Base-by-base conservation (phyloP, 768 basidiomycete genomes). In the Leccinum boreale region DNA sequence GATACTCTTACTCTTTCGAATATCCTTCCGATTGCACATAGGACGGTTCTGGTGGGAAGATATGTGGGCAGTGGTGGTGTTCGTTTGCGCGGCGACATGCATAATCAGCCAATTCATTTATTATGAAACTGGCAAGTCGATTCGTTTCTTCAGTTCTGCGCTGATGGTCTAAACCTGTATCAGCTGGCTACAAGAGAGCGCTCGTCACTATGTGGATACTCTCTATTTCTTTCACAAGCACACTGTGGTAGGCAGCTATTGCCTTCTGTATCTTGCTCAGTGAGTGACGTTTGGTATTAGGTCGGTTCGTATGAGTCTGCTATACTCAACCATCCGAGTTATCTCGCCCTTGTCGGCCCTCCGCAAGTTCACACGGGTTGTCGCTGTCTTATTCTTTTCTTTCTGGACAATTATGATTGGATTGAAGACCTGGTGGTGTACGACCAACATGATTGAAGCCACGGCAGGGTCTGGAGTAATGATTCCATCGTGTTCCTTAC, bases 41-140 rank as follows among this genome's bases (percentile, higher is more conserved):
- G 57, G 46, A 47, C 26, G 61, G n/a, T 60, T 66, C 35, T 67
- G 66, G 65, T 67, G 67, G 67, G 67, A 69, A 54, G 66, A 67
- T 44, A 8, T 44, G 3, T 69, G 67, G 65, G 65, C 67, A 26
- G 58, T 14, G 24, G 47, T 48, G 15, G 47, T 23, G 8, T 24
- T 48, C 26, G 47, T 48, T 24, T 48, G 21, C 24, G 47, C 23
- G 26, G 24, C 26, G 17, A 26, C 24, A 28, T 48, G 8, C 47
- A 28, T 26, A 17, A 4, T 48, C 12, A 26, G 15, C 26, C 47
- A 48, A 48, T 17, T 28, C 8, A 10, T 48, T 7, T 23, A 9
- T 24, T 8, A 23, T 48, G 24, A 48, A 28, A 28, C 26, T 17
- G 47, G 47, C 15, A 28, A 28, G 47, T n/a, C 39, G n/a, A n/a